phyloP scores from a whole-genome alignment of 2,329 filamentous ascomycete species.

The Exserohilum turcica region DNA sequence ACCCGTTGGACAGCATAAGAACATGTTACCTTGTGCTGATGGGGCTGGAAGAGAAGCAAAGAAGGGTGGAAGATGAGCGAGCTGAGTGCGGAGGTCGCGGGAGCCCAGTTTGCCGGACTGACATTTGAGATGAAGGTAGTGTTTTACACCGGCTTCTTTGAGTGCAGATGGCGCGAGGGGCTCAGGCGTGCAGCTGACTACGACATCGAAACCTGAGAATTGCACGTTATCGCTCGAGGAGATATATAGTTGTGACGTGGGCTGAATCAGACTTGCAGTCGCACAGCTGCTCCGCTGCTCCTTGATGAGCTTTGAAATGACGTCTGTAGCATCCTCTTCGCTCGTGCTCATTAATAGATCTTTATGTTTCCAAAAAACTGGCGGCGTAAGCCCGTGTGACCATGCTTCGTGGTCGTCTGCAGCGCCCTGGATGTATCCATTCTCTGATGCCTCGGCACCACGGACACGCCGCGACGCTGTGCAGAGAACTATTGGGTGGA shows the following conservation, averaged over 20 bases:
- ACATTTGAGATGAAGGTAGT: slow-evolving; percentile 65
- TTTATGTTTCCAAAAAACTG: slow-evolving; percentile 77
- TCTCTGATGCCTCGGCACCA: slow-evolving; percentile 70
- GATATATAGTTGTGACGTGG: slow-evolving; percentile 50
- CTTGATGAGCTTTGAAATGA: slow-evolving; percentile 55
- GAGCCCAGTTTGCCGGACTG: slow-evolving; percentile 77
- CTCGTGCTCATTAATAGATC: slow-evolving; percentile 63
- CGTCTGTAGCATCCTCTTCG: slow-evolving; percentile 66
- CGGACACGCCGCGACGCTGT: slow-evolving; percentile 77
- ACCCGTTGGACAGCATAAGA: slow-evolving; percentile 74
- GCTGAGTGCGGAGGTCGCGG: slow-evolving; percentile 75
- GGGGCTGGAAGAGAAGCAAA: slow-evolving; percentile 25
- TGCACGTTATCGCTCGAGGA: slow-evolving; percentile 46
- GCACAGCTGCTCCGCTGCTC: slow-evolving; percentile 19
- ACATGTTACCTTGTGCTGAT: slow-evolving; percentile 11
- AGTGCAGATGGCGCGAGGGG: slow-evolving; percentile 32
- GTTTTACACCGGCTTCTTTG: slow-evolving; percentile 42
- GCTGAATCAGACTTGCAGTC: slow-evolving; percentile 48
- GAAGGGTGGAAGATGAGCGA: slow-evolving; percentile 67
- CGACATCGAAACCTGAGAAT: slow-evolving; percentile 46
- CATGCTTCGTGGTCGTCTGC: slow-evolving; percentile 95
- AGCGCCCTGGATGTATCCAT: slow-evolving; percentile 89
- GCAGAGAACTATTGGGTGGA: slow-evolving; percentile 78
- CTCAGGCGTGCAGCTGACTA: slow-evolving; percentile 54
- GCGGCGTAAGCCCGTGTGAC: slow-evolving; percentile 78